These are phyloP conservation scores for Rhynchosporium agropyri DNA, from an alignment of 2,329 filamentous ascomycete genomes.

Conservation along the genomic window DNA sequence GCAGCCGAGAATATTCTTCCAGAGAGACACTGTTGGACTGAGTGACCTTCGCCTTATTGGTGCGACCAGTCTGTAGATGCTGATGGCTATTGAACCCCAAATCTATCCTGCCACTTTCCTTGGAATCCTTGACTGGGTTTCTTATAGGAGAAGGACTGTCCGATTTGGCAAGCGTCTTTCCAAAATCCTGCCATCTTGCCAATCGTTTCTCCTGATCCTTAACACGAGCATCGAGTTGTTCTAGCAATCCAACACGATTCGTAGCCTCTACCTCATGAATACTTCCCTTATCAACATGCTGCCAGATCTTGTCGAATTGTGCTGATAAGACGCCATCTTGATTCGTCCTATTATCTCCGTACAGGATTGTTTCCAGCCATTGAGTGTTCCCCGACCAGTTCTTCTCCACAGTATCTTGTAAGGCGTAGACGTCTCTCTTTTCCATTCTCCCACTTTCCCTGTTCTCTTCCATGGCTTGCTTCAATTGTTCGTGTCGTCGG, in stretches of 20 bases:
- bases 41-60: constrained; percentile 38
- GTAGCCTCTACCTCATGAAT: constrained; percentile 58
- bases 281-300: constrained; percentile 61
- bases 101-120: constrained; percentile 45
- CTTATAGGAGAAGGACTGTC: constrained; percentile 33
- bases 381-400: constrained; percentile 79
- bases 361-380: constrained; percentile 72
- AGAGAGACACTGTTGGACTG: constrained; percentile 23
- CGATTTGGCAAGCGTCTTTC: constrained; percentile 42
- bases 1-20: constrained; percentile 38
- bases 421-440: constrained; percentile 44
- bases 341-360: constrained; percentile 61
- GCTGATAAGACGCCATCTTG: constrained; percentile 66
- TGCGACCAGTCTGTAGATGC: constrained; percentile 48
- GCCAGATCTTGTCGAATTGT: constrained; percentile 73
- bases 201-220: constrained; percentile 68
- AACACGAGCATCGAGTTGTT: constrained; percentile 72
- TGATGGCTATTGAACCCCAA: constrained; percentile 59
- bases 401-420: constrained; percentile 64
- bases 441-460: constrained; percentile 30
- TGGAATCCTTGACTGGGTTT: constrained; percentile 23
- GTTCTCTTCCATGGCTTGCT: constrained; percentile 39
- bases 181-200: constrained; percentile 73
- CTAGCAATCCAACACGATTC: constrained; percentile 56
- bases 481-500: constrained; percentile 53